Evolutionary conservation across 73 alveolate genomes (phyloP), one percentile per base, ranked within the genome.

Genomic region (Stentor coeruleus): DNA sequence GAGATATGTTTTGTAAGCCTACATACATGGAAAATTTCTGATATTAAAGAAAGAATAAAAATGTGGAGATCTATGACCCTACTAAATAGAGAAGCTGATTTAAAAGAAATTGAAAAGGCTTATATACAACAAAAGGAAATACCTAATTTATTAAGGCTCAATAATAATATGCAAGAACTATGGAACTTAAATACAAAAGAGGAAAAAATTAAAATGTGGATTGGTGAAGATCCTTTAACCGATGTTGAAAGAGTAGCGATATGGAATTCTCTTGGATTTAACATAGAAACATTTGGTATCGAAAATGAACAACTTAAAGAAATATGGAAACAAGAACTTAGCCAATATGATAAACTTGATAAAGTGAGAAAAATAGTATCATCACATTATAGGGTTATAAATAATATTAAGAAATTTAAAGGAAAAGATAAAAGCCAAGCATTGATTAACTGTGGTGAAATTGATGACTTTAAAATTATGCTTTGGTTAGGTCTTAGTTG

Each of bases 171-270:
- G 28, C 35, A 57, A 57, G 73, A 57, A 2, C 73, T 57, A 57
- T 57, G 73, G 2, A 31, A 57, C 15, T n/a, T 31, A 20, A 57
- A n/a, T 1, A n/a, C 73, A 20, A 57, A 20, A 31, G 0, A 0
- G 35, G 73, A 57, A 57, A 57, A 57, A 57, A 1, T 57, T 57
- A 31, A 57, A 57, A 57, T 57, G 73, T 57, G 73, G 73, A 57
- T n/a, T 57, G 73, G 73, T 20, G 28, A 57, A 57, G 15, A 20
- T 0, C 73, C 15, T 57, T 57, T 57, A 20, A 20, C 73, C 28
- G 73, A 57, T n/a, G 73, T 20, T 20, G 73, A 57, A 57, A 57
- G 73, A 2, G 28, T 57, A 1, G 28, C 1, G 28, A 57, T 57
- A 57, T 57, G 73, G 28, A 57, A 57, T 31, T 57, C 73, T 20